Percentiles rank a stretch among this genome's conserved stretches.
These are phyloP conservation scores for Globisporangium spinosum DNA, from an alignment of 352 stramenopile species.

Conservation along the genomic window DNA sequence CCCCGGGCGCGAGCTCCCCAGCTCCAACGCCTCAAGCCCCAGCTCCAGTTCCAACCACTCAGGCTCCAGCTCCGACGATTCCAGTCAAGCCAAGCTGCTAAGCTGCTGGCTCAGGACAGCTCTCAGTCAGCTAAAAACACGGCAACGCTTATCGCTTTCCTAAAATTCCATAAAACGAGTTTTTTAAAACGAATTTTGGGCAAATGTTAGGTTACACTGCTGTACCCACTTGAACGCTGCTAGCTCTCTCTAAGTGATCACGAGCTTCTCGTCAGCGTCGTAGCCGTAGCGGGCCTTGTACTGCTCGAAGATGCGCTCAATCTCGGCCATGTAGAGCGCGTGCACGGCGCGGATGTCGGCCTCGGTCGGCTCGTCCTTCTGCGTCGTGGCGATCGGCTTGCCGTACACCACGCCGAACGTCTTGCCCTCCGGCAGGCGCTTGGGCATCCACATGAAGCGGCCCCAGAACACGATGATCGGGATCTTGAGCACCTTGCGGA, in stretches of 20 bases:
- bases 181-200: background rate
- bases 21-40: background rate
- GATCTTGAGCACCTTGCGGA: constrained; percentile 16
- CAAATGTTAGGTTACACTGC: background rate
- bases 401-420: constrained; percentile 72
- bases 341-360: constrained; percentile 55
- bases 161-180: background rate
- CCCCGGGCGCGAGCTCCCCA: constrained; percentile 1
- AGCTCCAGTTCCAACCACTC: background rate
- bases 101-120: background rate
- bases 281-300: constrained; percentile 78
- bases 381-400: constrained; percentile 53
- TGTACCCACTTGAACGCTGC: no score
- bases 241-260: background rate
- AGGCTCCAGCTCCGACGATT: constrained; percentile 1
- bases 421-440: constrained; percentile 54
- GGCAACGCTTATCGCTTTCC: no score
- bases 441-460: constrained; percentile 73
- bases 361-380: constrained; percentile 55
- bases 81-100: constrained; percentile 8
- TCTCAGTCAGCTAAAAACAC: no score
- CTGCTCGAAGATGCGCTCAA: constrained; percentile 57
- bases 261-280: constrained; percentile 55
- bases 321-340: constrained; percentile 50
- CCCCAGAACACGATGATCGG: constrained; percentile 11